These are phyloP conservation scores for Diplotaxis tenuifolia DNA, from an alignment of 345 rosid species.

Conservation along the genomic window DNA sequence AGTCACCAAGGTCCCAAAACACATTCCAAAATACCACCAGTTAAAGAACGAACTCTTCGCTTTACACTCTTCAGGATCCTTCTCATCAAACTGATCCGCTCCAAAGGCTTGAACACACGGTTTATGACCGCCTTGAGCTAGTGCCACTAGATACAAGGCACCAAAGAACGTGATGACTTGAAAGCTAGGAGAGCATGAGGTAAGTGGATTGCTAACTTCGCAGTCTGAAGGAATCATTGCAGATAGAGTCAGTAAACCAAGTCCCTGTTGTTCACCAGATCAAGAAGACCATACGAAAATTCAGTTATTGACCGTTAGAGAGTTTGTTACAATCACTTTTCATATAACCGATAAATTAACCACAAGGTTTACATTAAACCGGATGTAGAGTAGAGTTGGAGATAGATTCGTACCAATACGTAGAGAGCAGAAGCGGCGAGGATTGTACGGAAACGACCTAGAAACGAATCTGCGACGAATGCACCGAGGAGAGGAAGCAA, in stretches of 20 bases:
- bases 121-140: conserved; percentile 79
- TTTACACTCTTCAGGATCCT: conserved; percentile 51
- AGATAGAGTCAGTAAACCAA: conserved; percentile 57
- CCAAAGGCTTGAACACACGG: conserved; percentile 94
- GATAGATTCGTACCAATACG: conserved; percentile 33
- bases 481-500: conserved; percentile 55
- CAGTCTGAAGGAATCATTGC: conserved; percentile 54
- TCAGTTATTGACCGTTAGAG: not conserved
- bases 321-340: not conserved
- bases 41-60: conserved; percentile 72
- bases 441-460: conserved; percentile 55
- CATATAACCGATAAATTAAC: not conserved
- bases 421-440: conserved; percentile 46
- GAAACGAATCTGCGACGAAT: conserved; percentile 47
- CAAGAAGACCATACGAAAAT: too few species aligned
- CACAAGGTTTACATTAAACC: not conserved
- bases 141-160: conserved; percentile 60
- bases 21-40: conserved; percentile 75
- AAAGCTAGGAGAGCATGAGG: conserved; percentile 33
- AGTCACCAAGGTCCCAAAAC: conserved; percentile 41
- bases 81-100: conserved; percentile 79
- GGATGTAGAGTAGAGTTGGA: not conserved
- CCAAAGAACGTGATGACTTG: conserved; percentile 45
- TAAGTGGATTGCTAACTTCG: conserved; percentile 34
- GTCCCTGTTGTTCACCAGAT: conserved; percentile 48